phyloP scores from a whole-genome alignment of 345 rosid genomes.

The Gossypium rotundifolium region DNA sequence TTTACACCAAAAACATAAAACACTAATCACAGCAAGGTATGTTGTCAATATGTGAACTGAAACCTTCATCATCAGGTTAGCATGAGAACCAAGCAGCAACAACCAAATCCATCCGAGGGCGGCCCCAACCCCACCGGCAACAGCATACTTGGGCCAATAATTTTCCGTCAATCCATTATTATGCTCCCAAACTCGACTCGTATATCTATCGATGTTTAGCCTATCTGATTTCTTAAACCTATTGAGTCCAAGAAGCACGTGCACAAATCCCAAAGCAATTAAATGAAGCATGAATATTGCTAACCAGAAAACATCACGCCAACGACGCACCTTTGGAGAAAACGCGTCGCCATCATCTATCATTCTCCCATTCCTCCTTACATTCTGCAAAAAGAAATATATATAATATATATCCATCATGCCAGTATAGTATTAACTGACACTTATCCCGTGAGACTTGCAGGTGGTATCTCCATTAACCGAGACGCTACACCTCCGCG shows the following conservation, averaged over 20 bases:
- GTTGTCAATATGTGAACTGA: slow-evolving; percentile 87
- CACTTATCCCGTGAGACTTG: too few relatives aligned
- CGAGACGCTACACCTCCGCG: too few relatives aligned
- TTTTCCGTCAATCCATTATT: slow-evolving; percentile 60
- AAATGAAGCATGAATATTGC: slow-evolving; percentile 67
- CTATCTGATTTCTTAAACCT: slow-evolving; percentile 71
- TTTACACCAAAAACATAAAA: slow-evolving; percentile 81
- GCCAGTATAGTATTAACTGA: too few relatives aligned
- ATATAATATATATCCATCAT: not conserved
- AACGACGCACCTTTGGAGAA: slow-evolving; percentile 46
- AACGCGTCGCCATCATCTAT: slow-evolving; percentile 41
- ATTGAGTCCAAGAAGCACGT: slow-evolving; percentile 62
- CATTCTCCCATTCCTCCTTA: slow-evolving; percentile 53
- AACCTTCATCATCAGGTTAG: slow-evolving; percentile 81
- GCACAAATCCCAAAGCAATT: slow-evolving; percentile 52
- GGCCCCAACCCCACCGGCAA: slow-evolving; percentile 73
- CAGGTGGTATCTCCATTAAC: too few relatives aligned
- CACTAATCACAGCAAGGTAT: slow-evolving; percentile 86
- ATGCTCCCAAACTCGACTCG: slow-evolving; percentile 34
- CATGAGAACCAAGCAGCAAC: slow-evolving; percentile 64
- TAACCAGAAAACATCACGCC: slow-evolving; percentile 95
- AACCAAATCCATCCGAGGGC: slow-evolving; percentile 75
- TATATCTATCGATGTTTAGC: slow-evolving; percentile 61
- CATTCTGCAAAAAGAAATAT: slow-evolving; percentile 33
- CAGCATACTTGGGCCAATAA: slow-evolving; percentile 87